Evolutionary conservation across 805 yeast genomes (phyloP), one percentile per base, ranked within the genome.

Genomic region (Yueomyces sinensis): DNA sequence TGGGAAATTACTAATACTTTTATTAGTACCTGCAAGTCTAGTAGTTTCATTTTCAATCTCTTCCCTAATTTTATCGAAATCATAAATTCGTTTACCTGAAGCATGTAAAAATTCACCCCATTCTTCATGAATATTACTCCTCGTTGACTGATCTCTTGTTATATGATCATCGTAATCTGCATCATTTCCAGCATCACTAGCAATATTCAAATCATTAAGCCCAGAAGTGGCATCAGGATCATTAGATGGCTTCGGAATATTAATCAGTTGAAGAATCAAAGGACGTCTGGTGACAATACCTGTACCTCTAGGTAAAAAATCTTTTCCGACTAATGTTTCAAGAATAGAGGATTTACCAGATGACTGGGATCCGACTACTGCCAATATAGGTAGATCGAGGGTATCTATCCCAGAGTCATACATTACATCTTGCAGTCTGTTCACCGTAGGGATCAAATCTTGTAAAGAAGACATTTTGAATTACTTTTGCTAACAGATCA

Each of bases 81-180:
- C 82, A 64, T 68, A 81, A 62, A 82, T 81, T 56, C 82, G 77
- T 63, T 83, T 77, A 38, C 82, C 83, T 28, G 96, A 97, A 34
- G 82, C 62, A 56, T 91, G 97, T 45, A 89, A 68, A 58, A 91
- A 91, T 59, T 91, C 98, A 41, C 98, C 98, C 96, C 97, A 91
- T 5, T 32, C 25, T 22, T 33, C 14, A 27, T 22, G 36, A 34
- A 11, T 34, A 17, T 27, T 35, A 37, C 17, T 34, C 36, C 3
- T 27, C 14, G 27, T 27, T 22, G 9, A 7, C n/a, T n/a, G n/a
- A n/a, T n/a, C n/a, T n/a, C n/a, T n/a, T n/a, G n/a, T n/a, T n/a
- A n/a, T n/a, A n/a, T n/a, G n/a, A n/a, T n/a, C n/a, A 20, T 20
- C 24, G 24, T 20, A 20, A 11, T 11, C 24, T 7, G 7, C 24